Evolutionary conservation across 768 basidiomycete genomes (phyloP).

Genomic region (Trametes cubensis): DNA sequence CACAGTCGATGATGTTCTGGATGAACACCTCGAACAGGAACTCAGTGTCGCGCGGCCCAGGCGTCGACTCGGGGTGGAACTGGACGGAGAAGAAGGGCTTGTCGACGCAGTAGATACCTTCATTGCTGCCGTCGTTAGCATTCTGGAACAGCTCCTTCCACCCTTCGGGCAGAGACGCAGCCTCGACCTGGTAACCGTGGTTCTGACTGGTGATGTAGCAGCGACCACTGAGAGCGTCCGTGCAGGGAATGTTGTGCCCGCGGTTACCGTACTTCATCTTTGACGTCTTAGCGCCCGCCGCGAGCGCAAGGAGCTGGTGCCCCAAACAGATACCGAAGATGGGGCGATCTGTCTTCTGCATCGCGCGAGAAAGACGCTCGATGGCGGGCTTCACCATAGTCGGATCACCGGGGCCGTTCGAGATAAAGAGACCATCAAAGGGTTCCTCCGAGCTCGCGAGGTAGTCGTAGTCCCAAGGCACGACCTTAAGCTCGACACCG

Average conservation of each 20-base stretch:
- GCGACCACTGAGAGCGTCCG: constrained; percentile 86
- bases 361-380: constrained; percentile 60
- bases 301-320: constrained; percentile 94
- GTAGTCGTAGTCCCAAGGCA: constrained; percentile 97
- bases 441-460: constrained; percentile 68
- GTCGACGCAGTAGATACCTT: constrained; percentile 91
- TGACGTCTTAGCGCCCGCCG: constrained; percentile 89
- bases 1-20: constrained; percentile 79
- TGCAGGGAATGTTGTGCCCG: constrained; percentile 98
- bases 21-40: constrained; percentile 99
- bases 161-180: constrained; percentile 69
- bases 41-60: constrained; percentile 96
- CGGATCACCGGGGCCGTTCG: constrained; percentile 98
- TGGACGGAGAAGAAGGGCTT: constrained; percentile 99
- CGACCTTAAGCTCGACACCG: constrained; percentile 94
- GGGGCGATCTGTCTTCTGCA: constrained; percentile 76
- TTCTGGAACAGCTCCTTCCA: constrained; percentile 97
- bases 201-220: constrained; percentile 99
- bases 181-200: constrained; percentile 96
- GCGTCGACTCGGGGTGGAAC: constrained; percentile 97
- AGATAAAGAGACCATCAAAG: constrained; percentile 94
- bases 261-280: constrained; percentile 99
- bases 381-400: constrained; percentile 80
- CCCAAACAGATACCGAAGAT: constrained; percentile 99
- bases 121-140: constrained; percentile 96